phyloP scores from a whole-genome alignment of 306 rosid species.

The Inga leiocalycina region DNA sequence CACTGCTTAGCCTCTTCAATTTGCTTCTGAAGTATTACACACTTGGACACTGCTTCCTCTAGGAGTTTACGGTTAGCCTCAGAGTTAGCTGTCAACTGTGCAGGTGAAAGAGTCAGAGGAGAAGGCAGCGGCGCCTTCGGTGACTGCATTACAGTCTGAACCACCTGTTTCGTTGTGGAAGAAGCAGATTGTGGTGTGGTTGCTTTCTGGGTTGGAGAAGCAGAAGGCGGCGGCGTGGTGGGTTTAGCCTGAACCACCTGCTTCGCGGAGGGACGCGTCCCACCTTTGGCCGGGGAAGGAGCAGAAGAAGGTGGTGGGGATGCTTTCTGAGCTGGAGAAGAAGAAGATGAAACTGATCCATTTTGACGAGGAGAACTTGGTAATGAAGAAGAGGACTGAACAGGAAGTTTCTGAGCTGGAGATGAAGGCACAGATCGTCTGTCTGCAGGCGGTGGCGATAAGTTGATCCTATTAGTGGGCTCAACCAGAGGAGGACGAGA shows the following conservation, averaged over 20 bases:
- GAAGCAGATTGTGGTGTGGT: constrained; percentile 10
- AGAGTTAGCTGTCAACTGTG: constrained; percentile 42
- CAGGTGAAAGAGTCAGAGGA: constrained; percentile 62
- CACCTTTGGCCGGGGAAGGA: constrained; percentile 26
- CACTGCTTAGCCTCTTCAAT: constrained; percentile 46
- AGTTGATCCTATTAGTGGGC: constrained; percentile 44
- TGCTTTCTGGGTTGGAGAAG: constrained; percentile 32
- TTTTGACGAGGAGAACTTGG: constrained; percentile 47
- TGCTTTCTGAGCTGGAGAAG: background rate
- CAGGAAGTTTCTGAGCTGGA: background rate
- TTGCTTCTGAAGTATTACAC: constrained; percentile 61
- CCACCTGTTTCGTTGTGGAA: constrained; percentile 27
- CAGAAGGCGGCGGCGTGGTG: constrained; percentile 55
- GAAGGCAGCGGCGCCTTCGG: constrained; percentile 61
- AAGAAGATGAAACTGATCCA: background rate
- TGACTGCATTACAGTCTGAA: constrained; percentile 43
- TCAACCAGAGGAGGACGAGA: constrained; percentile 24
- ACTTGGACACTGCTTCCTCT: constrained; percentile 66
- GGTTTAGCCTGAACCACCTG: constrained; percentile 24
- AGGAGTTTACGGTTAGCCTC: constrained; percentile 49
- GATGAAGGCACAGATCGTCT: background rate
- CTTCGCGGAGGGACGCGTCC: constrained; percentile 27
- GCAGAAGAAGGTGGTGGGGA: background rate
- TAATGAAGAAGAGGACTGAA: constrained; percentile 32
- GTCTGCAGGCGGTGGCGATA: constrained; percentile 31